A percentile compares a stretch with the other conserved stretches of the same genome.
Conservation (phyloP, 176 grass and related monocot species). For the Triticum turgidum region DNA sequence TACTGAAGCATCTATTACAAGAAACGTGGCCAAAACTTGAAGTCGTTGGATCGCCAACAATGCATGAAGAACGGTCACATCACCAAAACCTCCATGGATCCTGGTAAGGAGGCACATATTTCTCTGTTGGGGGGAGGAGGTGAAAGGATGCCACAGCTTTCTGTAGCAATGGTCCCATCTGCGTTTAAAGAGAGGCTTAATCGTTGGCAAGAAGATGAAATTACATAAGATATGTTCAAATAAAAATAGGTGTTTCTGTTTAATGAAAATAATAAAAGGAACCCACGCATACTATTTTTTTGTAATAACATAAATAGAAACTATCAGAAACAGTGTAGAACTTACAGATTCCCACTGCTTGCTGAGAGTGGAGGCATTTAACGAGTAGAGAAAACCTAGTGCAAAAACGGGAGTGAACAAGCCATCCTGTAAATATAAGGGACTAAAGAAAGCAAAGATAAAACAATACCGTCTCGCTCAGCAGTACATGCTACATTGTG, state of each 20-base stretch:
- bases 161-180: conserved; percentile 85
- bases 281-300: conserved; percentile 9
- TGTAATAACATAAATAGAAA: neutral
- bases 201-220: conserved; percentile 29
- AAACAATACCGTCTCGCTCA: conserved; percentile 77
- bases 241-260: neutral
- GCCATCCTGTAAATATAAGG: conserved; percentile 1
- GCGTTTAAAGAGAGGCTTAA: conserved; percentile 24
- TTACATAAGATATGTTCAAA: neutral
- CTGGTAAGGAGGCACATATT: conserved; percentile 89
- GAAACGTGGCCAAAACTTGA: conserved; percentile 19
- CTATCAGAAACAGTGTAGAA: neutral
- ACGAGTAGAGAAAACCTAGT: conserved; percentile 83
- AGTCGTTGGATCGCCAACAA: neutral
- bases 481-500: conserved; percentile 89
- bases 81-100: conserved; percentile 99
- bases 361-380: conserved; percentile 97
- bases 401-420: conserved; percentile 30
- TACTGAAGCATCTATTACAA: conserved; percentile 13
- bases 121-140: conserved; percentile 73
- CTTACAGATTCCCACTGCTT: conserved; percentile 94
- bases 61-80: conserved; percentile 22
- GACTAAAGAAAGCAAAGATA: conserved; percentile 17
- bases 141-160: conserved; percentile 85
- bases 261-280: neutral